phyloP scores from a whole-genome alignment of 78 protist genomes.

The Emiliania huxleyi region DNA sequence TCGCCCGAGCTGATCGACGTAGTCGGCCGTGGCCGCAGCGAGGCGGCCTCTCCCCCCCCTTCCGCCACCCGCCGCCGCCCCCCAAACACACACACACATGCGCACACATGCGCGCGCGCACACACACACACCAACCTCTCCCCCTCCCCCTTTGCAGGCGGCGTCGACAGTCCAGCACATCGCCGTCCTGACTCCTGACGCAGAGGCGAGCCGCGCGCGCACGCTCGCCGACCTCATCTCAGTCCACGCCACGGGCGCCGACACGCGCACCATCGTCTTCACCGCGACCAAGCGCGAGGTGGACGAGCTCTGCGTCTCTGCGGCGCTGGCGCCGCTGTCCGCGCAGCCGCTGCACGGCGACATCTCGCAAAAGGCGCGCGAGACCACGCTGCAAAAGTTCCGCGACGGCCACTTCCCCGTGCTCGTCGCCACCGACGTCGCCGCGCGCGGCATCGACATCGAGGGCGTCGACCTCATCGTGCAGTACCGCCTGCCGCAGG shows the following conservation, averaged over 20 bases:
- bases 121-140: no score
- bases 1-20: not conserved
- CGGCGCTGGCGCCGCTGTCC: not conserved
- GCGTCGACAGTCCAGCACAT: constrained; percentile 7
- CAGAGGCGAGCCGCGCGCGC: not conserved
- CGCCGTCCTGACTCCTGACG: not conserved
- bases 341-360: constrained; percentile 51
- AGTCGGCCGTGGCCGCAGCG: not conserved
- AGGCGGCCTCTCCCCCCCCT: no score
- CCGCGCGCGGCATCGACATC: constrained; percentile 73
- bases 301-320: not conserved
- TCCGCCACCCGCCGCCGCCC: no score
- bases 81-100: no score
- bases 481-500: no score
- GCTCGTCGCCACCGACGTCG: constrained; percentile 63
- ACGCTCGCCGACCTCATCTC: constrained; percentile 15
- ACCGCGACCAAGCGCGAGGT: constrained; percentile 45
- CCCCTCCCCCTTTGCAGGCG: no score
- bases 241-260: not conserved
- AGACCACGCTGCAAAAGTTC: not conserved
- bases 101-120: no score
- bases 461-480: constrained; percentile 59
- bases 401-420: constrained; percentile 32
- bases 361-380: not conserved
- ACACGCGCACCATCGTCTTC: constrained; percentile 55